Percentiles rank a stretch among this genome's conserved stretches.
Conservation (phyloP, 2,329 filamentous ascomycete genomes). For the Davidsoniella virescens region DNA sequence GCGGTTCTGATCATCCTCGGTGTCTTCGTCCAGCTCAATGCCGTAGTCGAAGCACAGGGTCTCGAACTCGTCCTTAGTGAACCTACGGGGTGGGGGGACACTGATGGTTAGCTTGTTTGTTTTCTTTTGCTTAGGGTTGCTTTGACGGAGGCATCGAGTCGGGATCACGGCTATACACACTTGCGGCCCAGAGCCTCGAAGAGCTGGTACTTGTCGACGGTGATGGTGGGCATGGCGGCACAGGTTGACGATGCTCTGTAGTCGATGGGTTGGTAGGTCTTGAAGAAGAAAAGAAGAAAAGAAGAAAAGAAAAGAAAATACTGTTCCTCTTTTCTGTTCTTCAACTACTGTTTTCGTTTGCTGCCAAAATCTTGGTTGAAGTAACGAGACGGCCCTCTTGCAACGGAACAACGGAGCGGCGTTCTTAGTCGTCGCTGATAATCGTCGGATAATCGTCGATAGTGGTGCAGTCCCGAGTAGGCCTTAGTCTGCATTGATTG, state of each 20-base stretch:
- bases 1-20: constrained; percentile 50
- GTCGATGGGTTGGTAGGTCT: neutral
- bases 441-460: neutral
- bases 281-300: neutral
- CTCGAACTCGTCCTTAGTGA: constrained; percentile 89
- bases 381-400: neutral
- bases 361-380: no score
- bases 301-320: neutral
- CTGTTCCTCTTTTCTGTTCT: no score
- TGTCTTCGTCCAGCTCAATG: constrained; percentile 95
- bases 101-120: constrained; percentile 7
- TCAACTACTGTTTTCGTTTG: no score
- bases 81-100: constrained; percentile 31
- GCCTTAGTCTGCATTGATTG: neutral
- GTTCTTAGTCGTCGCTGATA: no score
- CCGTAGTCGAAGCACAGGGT: constrained; percentile 97
- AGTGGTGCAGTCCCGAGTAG: neutral
- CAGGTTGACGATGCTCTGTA: neutral
- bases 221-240: constrained; percentile 76
- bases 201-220: constrained; percentile 89
- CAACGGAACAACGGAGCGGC: neutral
- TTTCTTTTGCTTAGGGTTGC: neutral
- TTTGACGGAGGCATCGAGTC: neutral
- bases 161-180: constrained; percentile 28
- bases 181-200: constrained; percentile 83